Conservation (phyloP, 163 green algal species). For the Trebouxiophyceae sp. region DNA sequence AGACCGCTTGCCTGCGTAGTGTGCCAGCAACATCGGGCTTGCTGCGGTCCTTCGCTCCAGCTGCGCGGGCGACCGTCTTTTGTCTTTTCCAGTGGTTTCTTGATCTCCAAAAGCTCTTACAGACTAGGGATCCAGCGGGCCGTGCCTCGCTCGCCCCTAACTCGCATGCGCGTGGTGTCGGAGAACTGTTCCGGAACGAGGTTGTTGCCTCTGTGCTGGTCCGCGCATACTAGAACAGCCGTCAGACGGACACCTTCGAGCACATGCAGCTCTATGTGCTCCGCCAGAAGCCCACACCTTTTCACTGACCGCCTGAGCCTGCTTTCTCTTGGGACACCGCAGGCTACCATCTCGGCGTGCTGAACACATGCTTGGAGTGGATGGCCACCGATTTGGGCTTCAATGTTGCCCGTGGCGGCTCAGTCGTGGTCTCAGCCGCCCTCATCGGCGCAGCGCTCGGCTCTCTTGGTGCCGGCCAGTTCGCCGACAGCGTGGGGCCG, state of each 20-base stretch:
- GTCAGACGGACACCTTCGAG: too few relatives aligned
- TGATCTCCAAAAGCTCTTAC: background rate
- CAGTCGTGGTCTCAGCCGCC: constrained; percentile 25
- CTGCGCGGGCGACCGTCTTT: too few relatives aligned
- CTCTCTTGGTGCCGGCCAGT: constrained; percentile 26
- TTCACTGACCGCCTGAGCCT: background rate
- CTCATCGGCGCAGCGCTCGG: constrained; percentile 38
- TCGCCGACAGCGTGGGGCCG: constrained; percentile 37
- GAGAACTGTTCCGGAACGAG: too few relatives aligned
- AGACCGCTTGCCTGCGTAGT: background rate
- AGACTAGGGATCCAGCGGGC: background rate
- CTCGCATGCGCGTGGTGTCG: too few relatives aligned
- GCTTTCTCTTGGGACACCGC: background rate
- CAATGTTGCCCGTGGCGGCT: constrained; percentile 10
- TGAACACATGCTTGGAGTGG: constrained; percentile 33
- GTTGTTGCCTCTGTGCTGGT: too few relatives aligned
- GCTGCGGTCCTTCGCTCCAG: too few relatives aligned
- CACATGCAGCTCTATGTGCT: background rate
- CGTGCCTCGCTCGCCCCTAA: background rate
- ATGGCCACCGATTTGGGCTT: constrained; percentile 27
- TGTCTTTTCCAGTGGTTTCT: too few relatives aligned
- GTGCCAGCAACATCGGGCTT: background rate
- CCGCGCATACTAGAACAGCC: too few relatives aligned
- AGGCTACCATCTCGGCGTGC: constrained; percentile 39
- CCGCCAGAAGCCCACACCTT: background rate